phyloP scores from a whole-genome alignment of 805 yeast species.

The Myxozyma neotropica region DNA sequence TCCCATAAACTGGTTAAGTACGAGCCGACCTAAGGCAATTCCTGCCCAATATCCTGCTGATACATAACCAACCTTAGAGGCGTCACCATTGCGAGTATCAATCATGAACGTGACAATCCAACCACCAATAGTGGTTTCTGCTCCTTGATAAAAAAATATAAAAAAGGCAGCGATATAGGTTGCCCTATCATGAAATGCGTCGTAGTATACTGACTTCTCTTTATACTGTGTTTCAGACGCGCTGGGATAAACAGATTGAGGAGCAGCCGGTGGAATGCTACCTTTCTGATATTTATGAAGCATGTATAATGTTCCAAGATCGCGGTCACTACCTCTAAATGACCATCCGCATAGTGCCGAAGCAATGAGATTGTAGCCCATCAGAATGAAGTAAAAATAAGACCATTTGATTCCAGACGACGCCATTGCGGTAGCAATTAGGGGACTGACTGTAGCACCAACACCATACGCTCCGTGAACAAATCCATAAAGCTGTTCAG shows the following conservation, averaged over 20 bases:
- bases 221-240: not conserved
- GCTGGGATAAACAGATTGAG: not conserved
- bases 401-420: conserved; percentile 55
- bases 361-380: conserved; percentile 43
- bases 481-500: conserved; percentile 61
- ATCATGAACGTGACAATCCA: conserved; percentile 68
- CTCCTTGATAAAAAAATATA: conserved; percentile 65
- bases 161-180: conserved; percentile 54
- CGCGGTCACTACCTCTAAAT: conserved; percentile 12
- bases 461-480: conserved; percentile 71
- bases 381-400: conserved; percentile 52
- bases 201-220: conserved; percentile 5
- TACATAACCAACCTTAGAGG: conserved; percentile 59
- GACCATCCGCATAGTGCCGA: not conserved
- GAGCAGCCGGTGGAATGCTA: not conserved
- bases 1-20: conserved; percentile 46
- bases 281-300: not conserved
- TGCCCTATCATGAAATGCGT: not conserved
- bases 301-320: conserved; percentile 6
- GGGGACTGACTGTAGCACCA: conserved; percentile 71
- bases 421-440: conserved; percentile 61
- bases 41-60: conserved; percentile 76
- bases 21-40: conserved; percentile 62
- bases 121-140: conserved; percentile 70
- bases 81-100: conserved; percentile 54